Percentiles rank a stretch among this genome's conserved stretches.
These are phyloP conservation scores for Alliaria petiolata DNA, from an alignment of 345 rosid genomes.

Conservation along the genomic window DNA sequence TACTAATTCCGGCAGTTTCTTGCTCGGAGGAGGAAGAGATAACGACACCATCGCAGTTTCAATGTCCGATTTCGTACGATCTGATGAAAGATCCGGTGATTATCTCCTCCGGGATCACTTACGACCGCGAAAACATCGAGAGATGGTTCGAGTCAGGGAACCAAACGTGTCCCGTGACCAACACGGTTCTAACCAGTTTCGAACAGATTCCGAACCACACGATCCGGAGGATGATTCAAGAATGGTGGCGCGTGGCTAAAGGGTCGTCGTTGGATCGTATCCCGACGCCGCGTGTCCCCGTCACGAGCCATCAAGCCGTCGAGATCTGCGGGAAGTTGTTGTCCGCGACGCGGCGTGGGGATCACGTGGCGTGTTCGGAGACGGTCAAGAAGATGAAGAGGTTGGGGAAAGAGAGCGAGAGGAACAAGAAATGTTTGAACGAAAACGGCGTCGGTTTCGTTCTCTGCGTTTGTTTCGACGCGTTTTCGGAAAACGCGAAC, in stretches of 20 bases:
- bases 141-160: slow-evolving; percentile 73
- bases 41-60: slow-evolving; percentile 54
- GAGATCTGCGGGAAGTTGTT: slow-evolving; percentile 25
- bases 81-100: slow-evolving; percentile 96
- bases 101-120: slow-evolving; percentile 70
- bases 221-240: slow-evolving; percentile 66
- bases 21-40: slow-evolving; percentile 45
- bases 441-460: slow-evolving; percentile 41
- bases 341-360: slow-evolving; percentile 18
- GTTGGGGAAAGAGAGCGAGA: slow-evolving; percentile 52
- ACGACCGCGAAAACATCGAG: slow-evolving; percentile 77
- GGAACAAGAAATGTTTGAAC: slow-evolving; percentile 51
- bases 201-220: slow-evolving; percentile 80
- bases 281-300: slow-evolving; percentile 81
- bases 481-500: slow-evolving; percentile 29
- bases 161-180: slow-evolving; percentile 67
- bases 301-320: slow-evolving; percentile 25
- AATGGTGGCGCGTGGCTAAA: slow-evolving; percentile 68
- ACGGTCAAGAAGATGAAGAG: slow-evolving; percentile 42
- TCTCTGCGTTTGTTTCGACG: slow-evolving; percentile 45
- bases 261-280: slow-evolving; percentile 53
- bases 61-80: slow-evolving; percentile 80
- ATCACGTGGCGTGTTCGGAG: slow-evolving; percentile 7
- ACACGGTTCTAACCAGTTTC: slow-evolving; percentile 40
- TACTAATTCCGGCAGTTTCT: background rate